Base-by-base conservation (phyloP, 2,329 filamentous ascomycete species). In the Cyclaneusma minus region DNA sequence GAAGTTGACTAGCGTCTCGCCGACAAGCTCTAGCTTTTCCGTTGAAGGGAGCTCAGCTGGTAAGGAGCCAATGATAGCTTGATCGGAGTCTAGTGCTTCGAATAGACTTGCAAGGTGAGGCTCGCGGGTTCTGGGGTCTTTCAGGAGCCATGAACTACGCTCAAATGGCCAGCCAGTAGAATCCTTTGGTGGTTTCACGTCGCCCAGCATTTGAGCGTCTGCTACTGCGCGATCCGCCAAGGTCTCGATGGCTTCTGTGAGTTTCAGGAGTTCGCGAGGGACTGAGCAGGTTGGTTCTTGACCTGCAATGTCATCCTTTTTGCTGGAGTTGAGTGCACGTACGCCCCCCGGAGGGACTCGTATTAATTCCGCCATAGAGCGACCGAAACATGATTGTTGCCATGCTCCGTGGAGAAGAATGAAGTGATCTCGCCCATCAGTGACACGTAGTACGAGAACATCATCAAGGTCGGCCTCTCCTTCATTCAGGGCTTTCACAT, bases 361-460 rank as follows among this genome's bases (percentile, higher is more conserved):
- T 25, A 91, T 82, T 6, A 98, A 63, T 42, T 92, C 85, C 33
- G 85, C 77, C n/a, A 98, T 64, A 0, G 80, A 85, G 19, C 82
- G 72, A 1, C 81, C 82, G 25, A 95, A 80, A 40, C 74, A 80
- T 0, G 82, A 83, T 6, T 79, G 78, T 3, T 76, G 56, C 87
- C 89, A 98, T 2, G 54, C 58, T 0, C 68, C 89, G 13, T 68
- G 72, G 1, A 93, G 60, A 0, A 84, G 77, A 20, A 98, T 69
- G 45, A 98, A 98, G 45, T 95, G 80, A 41, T 98, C 89, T 24
- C 84, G 68, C 1, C 91, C 91, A 27, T 77, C 69, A 7, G 71
- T 64, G 4, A 98, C 80, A 1, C 84, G 73, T 6, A 98, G 61
- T 2, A 98, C 76, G 6, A 98, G 59, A 3, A 98, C 74, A 36